Percentiles rank a stretch among this genome's conserved stretches.
Conservation (phyloP, 768 basidiomycete genomes). For the Naganishia randhawae region DNA sequence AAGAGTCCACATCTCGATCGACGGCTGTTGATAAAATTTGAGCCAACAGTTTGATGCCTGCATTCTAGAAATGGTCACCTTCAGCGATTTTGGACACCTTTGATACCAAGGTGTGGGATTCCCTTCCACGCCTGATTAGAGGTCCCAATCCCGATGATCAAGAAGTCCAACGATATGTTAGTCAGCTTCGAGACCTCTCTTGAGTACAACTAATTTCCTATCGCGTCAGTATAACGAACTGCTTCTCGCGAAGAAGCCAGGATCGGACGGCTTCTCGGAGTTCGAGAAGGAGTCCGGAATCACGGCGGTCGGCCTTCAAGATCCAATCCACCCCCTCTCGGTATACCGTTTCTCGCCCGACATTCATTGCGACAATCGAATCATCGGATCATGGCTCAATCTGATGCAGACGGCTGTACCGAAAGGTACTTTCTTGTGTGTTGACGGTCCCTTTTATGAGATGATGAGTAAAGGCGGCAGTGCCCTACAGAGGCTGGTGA, state of each 20-base stretch:
- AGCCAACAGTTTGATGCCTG: no score
- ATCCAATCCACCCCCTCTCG: background rate
- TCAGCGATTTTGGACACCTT: background rate
- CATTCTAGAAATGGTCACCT: no score
- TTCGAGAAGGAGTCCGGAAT: background rate
- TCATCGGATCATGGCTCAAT: background rate
- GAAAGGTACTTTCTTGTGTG: background rate
- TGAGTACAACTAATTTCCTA: background rate
- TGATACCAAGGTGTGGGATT: background rate
- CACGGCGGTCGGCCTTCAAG: background rate
- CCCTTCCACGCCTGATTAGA: background rate
- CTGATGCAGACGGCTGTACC: background rate
- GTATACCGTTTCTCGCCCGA: background rate
- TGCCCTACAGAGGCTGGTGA: background rate
- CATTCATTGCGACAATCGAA: background rate
- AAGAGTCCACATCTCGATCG: no score
- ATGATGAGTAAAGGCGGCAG: background rate
- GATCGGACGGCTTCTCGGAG: background rate
- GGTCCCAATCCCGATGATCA: background rate
- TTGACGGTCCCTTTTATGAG: background rate
- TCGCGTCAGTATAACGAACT: background rate
- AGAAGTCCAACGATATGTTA: background rate
- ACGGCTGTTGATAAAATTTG: no score
- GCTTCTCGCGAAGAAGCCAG: background rate
- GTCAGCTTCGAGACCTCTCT: background rate